Percentiles rank a stretch among this genome's conserved stretches.
These are phyloP conservation scores for Aureobasidium namibiae DNA, from an alignment of 2,329 filamentous ascomycete species.

Conservation along the genomic window DNA sequence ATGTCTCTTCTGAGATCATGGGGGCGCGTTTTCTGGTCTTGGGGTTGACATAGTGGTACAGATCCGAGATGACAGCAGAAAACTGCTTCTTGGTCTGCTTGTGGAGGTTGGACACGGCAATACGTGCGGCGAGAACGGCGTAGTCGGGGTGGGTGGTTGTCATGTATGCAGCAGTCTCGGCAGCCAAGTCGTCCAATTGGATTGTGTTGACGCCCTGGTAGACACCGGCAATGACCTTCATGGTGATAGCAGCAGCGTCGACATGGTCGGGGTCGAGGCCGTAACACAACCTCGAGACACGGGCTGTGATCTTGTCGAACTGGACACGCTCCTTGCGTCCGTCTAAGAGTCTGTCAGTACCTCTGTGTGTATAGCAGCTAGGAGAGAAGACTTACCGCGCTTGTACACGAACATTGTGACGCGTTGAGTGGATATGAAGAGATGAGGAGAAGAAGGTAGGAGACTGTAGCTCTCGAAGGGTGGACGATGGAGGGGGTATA, in stretches of 20 bases:
- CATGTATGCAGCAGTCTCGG: conserved; percentile 99
- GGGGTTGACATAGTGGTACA: conserved; percentile 94
- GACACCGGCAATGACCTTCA: conserved; percentile 98
- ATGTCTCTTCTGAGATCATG: conserved; percentile 90
- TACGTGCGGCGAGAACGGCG: conserved; percentile 93
- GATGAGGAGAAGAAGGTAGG: background rate
- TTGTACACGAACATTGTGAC: conserved; percentile 54
- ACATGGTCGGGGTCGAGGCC: conserved; percentile 92
- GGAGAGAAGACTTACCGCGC: conserved; percentile 41
- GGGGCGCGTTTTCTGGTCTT: conserved; percentile 76
- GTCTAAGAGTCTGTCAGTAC: conserved; percentile 49
- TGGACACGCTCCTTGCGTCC: conserved; percentile 99
- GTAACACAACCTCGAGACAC: conserved; percentile 95
- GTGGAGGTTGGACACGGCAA: conserved; percentile 98
- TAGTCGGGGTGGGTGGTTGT: conserved; percentile 99
- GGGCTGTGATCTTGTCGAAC: conserved; percentile 99
- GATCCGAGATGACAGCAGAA: conserved; percentile 86
- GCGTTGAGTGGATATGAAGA: conserved; percentile 17
- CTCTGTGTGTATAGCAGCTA: background rate
- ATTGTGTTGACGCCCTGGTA: conserved; percentile 97
- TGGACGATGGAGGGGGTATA: background rate
- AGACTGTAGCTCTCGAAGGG: conserved; percentile 9
- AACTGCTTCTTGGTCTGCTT: conserved; percentile 99
- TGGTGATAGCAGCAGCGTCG: conserved; percentile 94
- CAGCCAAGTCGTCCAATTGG: conserved; percentile 93